These are phyloP conservation scores for Oryza brachyantha DNA, from an alignment of 176 grass and related monocot genomes.

Conservation along the genomic window DNA sequence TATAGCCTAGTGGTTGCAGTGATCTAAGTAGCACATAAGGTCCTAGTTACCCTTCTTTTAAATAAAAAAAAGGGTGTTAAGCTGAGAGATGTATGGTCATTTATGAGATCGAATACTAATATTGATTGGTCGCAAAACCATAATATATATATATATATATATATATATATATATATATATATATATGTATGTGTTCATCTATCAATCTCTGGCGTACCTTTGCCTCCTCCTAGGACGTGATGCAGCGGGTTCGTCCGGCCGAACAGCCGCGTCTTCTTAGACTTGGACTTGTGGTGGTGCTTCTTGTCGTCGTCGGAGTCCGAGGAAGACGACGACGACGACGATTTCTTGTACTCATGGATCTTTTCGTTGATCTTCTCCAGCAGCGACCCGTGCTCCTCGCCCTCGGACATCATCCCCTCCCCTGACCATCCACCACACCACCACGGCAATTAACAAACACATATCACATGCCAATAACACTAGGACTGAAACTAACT, in stretches of 20 bases:
- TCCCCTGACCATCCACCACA: neutral
- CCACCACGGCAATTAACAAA: neutral
- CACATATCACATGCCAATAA: neutral
- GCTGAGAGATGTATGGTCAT: too few relatives aligned
- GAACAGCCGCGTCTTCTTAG: slow-evolving; percentile 59
- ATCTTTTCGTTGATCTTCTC: slow-evolving; percentile 72
- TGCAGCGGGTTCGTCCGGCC: slow-evolving; percentile 61
- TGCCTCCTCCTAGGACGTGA: slow-evolving; percentile 64
- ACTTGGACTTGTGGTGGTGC: slow-evolving; percentile 17
- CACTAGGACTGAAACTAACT: neutral
- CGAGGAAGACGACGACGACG: slow-evolving; percentile 62
- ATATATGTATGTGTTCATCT: too few relatives aligned
- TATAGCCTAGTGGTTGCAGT: too few relatives aligned
- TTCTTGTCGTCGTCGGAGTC: slow-evolving; percentile 67
- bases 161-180: too few relatives aligned
- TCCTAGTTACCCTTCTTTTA: too few relatives aligned
- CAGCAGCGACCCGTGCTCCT: slow-evolving; percentile 52
- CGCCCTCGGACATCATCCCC: slow-evolving; percentile 72
- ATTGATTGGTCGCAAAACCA: too few relatives aligned
- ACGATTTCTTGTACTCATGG: slow-evolving; percentile 49
- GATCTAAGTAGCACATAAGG: too few relatives aligned
- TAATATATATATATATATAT: too few relatives aligned
- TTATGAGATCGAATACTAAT: too few relatives aligned
- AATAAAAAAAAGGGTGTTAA: too few relatives aligned
- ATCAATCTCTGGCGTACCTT: slow-evolving; percentile 40